Conservation (phyloP, 2,329 filamentous ascomycete species). For the Aspergillus pseudotamarii region DNA sequence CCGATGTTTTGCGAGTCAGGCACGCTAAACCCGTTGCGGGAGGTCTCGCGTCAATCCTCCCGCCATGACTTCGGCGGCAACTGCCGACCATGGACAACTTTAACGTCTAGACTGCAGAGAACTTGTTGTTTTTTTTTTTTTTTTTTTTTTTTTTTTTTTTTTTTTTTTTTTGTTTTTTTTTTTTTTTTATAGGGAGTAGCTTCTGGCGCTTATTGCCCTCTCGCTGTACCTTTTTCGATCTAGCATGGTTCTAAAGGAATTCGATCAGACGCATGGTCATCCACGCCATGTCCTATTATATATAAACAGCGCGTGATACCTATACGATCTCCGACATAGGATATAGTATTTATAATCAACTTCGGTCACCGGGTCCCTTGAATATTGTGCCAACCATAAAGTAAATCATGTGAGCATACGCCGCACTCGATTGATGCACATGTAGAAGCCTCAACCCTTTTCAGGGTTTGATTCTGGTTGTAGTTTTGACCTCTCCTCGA, state of each 20-base stretch:
- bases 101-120: no score
- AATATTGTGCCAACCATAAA: background rate
- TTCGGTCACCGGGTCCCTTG: background rate
- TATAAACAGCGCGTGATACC: fast-evolving
- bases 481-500: no score
- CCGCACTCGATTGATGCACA: no score
- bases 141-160: background rate
- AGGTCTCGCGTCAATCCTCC: background rate
- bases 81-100: no score
- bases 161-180: no score
- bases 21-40: background rate
- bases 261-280: background rate
- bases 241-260: background rate
- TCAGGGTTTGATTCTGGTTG: no score
- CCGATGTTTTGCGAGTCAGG: background rate
- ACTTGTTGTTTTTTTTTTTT: background rate
- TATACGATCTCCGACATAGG: no score
- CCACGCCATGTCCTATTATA: no score
- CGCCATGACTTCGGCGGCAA: background rate
- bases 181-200: background rate
- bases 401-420: background rate
- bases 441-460: no score
- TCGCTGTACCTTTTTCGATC: background rate
- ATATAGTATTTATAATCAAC: no score
- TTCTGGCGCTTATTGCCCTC: background rate